Evolutionary conservation across 2,329 filamentous ascomycete genomes (phyloP), one percentile per base, ranked within the genome.

Genomic region (Parastagonospora avenae): DNA sequence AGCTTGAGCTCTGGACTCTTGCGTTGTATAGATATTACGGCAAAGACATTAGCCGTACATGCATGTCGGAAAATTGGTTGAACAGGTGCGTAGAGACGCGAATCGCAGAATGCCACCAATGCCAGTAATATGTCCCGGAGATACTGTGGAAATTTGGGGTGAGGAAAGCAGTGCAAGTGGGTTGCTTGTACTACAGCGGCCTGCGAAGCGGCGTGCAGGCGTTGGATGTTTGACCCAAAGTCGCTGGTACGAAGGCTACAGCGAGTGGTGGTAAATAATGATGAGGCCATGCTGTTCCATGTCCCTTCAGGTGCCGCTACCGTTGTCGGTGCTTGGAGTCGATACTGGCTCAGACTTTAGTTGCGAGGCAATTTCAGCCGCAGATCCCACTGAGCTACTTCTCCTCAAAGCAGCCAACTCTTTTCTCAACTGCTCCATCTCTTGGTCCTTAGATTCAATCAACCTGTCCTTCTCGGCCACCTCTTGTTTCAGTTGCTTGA

Each of bases 401-500:
- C 61, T 54, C 42, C 59, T 66, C 31, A 73, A 35, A 3, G 63
- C 63, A 10, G 65, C 68, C 43, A 90, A 66, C 69, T 84, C 85
- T 61, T 81, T 82, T 68, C 64, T 64, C 42, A 75, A 39, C 12
- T 59, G 60, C 46, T 72, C 71, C 54, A 90, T 73, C 69, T 85
- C 86, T 59, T 80, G 81, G 64, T 90, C 89, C 12, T 88, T 84
- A 48, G 82, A 81, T 19, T 82, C 82, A 11, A 92, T 83, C 61
- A 85, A 79, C 53, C 76, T 78, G 44, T 86, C 86, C 16, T 86
- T 86, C 30, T 85, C 83, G 2, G 81, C 82, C 12, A 91, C 77
- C 68, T 95, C 89, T 62, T 84, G 79, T 74, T 95, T 87, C 54
- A 99, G 76, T 53, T 87, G 83, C 74, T 91, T 93, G 76, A 99